Evolutionary conservation across 495 filamentous ascomycete species (phyloP).

Genomic region (Xylaria curta): DNA sequence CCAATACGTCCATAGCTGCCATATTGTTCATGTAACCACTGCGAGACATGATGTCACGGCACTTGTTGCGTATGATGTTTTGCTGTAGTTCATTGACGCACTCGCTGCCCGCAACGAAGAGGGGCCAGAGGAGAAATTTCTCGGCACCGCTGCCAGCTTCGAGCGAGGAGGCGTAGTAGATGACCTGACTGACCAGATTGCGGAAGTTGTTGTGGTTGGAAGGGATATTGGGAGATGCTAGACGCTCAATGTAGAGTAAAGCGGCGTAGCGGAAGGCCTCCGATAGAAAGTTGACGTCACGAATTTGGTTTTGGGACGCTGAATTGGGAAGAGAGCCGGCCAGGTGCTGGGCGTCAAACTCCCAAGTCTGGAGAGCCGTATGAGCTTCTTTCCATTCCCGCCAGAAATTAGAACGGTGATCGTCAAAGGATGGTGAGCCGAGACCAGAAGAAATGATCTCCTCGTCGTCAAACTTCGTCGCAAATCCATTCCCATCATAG

Average conservation of each 20-base stretch:
- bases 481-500: constrained; percentile 70
- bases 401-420: constrained; percentile 74
- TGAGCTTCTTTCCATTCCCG: constrained; percentile 83
- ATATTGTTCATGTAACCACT: constrained; percentile 94
- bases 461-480: constrained; percentile 55
- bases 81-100: constrained; percentile 85
- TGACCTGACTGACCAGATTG: constrained; percentile 76
- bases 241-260: constrained; percentile 87
- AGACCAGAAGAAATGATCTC: constrained; percentile 43
- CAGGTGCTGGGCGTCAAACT: constrained; percentile 65
- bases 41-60: constrained; percentile 83
- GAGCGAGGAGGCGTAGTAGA: constrained; percentile 81
- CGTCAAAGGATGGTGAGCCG: constrained; percentile 52
- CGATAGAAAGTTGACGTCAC: constrained; percentile 67
- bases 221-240: constrained; percentile 77
- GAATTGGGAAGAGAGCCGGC: constrained; percentile 50
- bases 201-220: constrained; percentile 82
- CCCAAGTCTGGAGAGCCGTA: constrained; percentile 78
- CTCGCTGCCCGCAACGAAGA: constrained; percentile 90
- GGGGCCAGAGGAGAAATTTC: constrained; percentile 92
- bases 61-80: constrained; percentile 75
- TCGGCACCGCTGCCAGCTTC: constrained; percentile 69
- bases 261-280: constrained; percentile 91
- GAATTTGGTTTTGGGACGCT: constrained; percentile 54
- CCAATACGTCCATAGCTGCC: constrained; percentile 81